Percentiles rank a stretch among this genome's conserved stretches.
Evolutionary conservation across 495 filamentous ascomycete species (phyloP).

Genomic region (Chaetomium cochliodes): DNA sequence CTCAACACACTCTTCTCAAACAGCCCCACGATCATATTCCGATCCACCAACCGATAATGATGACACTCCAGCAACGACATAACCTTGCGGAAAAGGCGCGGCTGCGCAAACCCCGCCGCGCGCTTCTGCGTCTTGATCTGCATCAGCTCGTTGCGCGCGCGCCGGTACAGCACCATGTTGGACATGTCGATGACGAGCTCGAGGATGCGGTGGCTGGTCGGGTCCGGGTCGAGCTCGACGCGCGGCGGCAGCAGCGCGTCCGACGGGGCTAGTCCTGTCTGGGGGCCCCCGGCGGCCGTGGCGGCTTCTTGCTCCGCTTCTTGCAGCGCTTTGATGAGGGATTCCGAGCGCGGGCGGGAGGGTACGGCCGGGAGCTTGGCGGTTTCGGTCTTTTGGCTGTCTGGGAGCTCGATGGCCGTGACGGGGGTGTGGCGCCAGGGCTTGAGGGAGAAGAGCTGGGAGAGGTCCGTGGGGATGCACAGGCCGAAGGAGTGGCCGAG

Average conservation of each 20-base stretch:
- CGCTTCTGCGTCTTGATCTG: slow-evolving; percentile 50
- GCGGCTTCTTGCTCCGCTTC: slow-evolving; percentile 36
- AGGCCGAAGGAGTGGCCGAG: slow-evolving; percentile 81
- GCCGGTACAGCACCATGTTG: slow-evolving; percentile 82
- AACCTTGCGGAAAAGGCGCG: slow-evolving; percentile 75
- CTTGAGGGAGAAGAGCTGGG: slow-evolving; percentile 64
- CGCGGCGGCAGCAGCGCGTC: slow-evolving; percentile 15
- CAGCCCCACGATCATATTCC: slow-evolving; percentile 85
- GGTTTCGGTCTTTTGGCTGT: slow-evolving; percentile 46
- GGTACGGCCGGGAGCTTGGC: slow-evolving; percentile 35
- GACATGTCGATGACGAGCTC: slow-evolving; percentile 80
- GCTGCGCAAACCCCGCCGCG: slow-evolving; percentile 68
- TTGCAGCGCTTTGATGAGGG: slow-evolving; percentile 36
- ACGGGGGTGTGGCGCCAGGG: slow-evolving; percentile 50
- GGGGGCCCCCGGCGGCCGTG: too few relatives aligned
- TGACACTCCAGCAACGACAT: slow-evolving; percentile 85
- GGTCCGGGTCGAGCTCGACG: slow-evolving; percentile 60
- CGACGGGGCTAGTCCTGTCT: slow-evolving; percentile 13
- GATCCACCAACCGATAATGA: slow-evolving; percentile 78
- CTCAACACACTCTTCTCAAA: slow-evolving; percentile 88
- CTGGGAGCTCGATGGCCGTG: slow-evolving; percentile 42
- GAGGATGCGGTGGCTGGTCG: slow-evolving; percentile 68
- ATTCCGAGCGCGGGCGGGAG: slow-evolving; percentile 36
- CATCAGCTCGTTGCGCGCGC: slow-evolving; percentile 69
- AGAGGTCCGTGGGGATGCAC: slow-evolving; percentile 77